Evolutionary conservation across 1,284 basidiomycete species (phyloP).

Genomic region (Mycosarcoma mackinlayi): DNA sequence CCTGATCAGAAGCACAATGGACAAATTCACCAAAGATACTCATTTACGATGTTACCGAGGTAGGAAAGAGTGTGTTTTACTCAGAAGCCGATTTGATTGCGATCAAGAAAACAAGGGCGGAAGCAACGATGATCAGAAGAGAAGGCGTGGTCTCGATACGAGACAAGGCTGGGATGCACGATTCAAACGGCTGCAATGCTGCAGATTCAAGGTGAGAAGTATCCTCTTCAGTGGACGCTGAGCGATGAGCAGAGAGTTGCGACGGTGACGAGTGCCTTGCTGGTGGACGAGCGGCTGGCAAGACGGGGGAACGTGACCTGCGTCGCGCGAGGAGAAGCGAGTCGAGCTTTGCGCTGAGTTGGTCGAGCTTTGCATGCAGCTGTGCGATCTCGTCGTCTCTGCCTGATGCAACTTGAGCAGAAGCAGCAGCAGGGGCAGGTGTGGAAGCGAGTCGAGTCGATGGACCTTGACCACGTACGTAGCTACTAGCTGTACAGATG

Average conservation of each 20-base stretch:
- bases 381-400: not conserved
- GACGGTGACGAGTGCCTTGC: too few species aligned
- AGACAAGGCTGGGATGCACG: not conserved
- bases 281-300: too few species aligned
- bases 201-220: not conserved
- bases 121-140: not conserved
- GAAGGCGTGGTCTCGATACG: conserved; percentile 1
- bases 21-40: not conserved
- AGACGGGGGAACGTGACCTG: too few species aligned
- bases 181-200: too few species aligned
- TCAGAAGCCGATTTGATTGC: conserved; percentile 5
- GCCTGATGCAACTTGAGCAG: not conserved
- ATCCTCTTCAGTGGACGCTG: not conserved
- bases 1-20: not conserved
- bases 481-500: too few species aligned
- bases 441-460: too few species aligned
- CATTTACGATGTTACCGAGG: not conserved
- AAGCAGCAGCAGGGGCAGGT: not conserved
- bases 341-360: conserved; percentile 15
- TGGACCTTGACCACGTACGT: too few species aligned
- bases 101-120: not conserved
- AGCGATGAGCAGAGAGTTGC: too few species aligned
- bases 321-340: too few species aligned
- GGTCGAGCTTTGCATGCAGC: conserved; percentile 19
- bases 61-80: not conserved